Conservation (phyloP, 2,329 filamentous ascomycete species). For the Beauveria sp. region DNA sequence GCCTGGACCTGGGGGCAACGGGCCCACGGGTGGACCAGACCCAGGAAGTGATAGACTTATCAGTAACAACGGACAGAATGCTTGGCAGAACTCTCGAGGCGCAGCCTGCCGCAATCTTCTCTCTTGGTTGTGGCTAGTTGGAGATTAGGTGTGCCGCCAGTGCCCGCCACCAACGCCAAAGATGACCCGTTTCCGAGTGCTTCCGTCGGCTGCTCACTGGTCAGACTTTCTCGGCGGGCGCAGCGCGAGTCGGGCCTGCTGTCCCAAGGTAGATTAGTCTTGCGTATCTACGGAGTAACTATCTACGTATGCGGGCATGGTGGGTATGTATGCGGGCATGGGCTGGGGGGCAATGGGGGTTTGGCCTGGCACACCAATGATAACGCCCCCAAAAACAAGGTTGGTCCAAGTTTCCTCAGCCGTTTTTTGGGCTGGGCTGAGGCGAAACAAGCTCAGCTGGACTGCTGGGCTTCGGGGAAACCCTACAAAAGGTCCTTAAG, state of each 20-base stretch:
- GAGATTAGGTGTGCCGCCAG: background rate
- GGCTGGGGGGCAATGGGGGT: background rate
- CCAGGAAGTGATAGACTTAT: background rate
- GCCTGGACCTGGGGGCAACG: background rate
- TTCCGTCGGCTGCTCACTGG: background rate
- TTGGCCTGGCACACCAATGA: background rate
- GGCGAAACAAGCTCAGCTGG: slow-evolving; percentile 3
- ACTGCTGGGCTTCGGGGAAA: background rate
- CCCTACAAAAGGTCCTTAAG: slow-evolving; percentile 1
- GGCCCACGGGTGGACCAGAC: background rate
- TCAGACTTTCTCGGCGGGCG: background rate
- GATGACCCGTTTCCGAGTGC: background rate
- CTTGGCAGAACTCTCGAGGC: background rate
- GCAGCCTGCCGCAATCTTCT: background rate
- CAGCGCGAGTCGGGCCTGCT: background rate
- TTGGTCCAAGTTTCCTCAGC: background rate
- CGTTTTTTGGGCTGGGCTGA: background rate
- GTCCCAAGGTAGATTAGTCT: background rate
- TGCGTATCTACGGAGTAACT: background rate
- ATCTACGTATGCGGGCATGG: background rate
- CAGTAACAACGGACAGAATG: too few relatives aligned
- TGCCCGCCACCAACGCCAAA: background rate
- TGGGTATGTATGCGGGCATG: too few relatives aligned
- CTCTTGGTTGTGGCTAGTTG: background rate
- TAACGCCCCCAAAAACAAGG: background rate